These are phyloP conservation scores for Trametes sp. DNA, from an alignment of 1,284 basidiomycete species.

Conservation along the genomic window DNA sequence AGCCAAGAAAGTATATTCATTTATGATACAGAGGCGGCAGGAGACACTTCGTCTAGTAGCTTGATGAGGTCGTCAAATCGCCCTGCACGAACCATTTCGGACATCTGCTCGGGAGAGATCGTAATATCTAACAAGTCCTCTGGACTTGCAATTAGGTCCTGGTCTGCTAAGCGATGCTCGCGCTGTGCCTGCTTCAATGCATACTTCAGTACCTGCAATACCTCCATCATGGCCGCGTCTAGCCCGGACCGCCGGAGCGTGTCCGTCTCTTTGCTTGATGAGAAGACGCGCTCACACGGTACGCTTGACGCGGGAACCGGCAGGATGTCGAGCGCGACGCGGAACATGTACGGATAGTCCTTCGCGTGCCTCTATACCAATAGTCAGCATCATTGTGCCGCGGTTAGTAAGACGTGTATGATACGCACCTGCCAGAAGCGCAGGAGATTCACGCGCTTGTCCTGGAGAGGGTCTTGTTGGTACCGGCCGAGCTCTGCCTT, in stretches of 20 bases:
- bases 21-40: not conserved
- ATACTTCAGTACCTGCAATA: slow-evolving; percentile 38
- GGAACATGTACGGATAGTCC: slow-evolving; percentile 29
- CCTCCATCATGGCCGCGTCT: slow-evolving; percentile 33
- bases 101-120: not conserved
- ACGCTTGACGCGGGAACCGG: slow-evolving; percentile 40
- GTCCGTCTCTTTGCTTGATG: slow-evolving; percentile 37
- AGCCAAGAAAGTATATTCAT: not conserved
- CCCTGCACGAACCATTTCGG: not conserved
- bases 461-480: not conserved
- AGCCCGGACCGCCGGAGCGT: slow-evolving; percentile 22
- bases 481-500: slow-evolving; percentile 6
- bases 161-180: not conserved
- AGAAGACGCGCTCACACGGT: slow-evolving; percentile 40
- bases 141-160: not conserved
- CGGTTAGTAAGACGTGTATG: too few relatives aligned
- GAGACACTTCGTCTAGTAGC: not conserved
- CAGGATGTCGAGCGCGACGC: slow-evolving; percentile 35
- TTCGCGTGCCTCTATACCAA: not conserved
- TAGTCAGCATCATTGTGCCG: too few relatives aligned
- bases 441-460: not conserved
- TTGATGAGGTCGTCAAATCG: not conserved
- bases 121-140: slow-evolving; percentile 6
- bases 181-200: slow-evolving; percentile 26
- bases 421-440: slow-evolving; percentile 6